Base-by-base conservation (phyloP, 2,329 filamentous ascomycete genomes). In the Pseudogymnoascus sp. region DNA sequence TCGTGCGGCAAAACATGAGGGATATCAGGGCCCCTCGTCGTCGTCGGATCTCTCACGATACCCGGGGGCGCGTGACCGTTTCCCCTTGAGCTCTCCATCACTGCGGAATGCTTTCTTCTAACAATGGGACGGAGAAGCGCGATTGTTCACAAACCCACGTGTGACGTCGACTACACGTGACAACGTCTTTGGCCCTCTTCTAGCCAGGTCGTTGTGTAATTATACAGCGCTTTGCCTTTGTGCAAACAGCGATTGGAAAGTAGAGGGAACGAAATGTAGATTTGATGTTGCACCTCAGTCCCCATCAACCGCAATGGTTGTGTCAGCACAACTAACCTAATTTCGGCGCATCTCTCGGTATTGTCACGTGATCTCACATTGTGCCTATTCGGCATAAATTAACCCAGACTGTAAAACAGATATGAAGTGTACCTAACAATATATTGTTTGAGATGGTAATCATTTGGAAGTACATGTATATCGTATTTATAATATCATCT, bases 1-100 rank as follows among this genome's bases (percentile, higher is more conserved):
- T 76, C 74, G 68, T 76, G 74, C 3, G 74, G 74, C 8, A 76
- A 64, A 31, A 73, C 70, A 24, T 68, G 65, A n/a, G 74, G 74
- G 12, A 75, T 75, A 60, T 72, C 70, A 1, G 28, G 46, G 4
- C 46, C 46, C 26, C 46, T 53, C 12, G n/a, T 26, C 6, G 69
- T 72, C 14, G 24, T 31, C 2, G 66, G 33, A 61, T 68, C 62
- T 22, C 65, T 63, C 46, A 68, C 16, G 7, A 70, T 68, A 3
- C 70, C 69, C 10, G 69, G 69, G 14, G 46, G n/a, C 3, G 7
- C 4, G n/a, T 31, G 14, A n/a, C 46, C 46, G 7, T 53, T 53
- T 31, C 46, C 46, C 46, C 12, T 53, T 31, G 26, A 11, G 46
- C 8, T 16, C 7, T n/a, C 46, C 46, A 53, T 53, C 26, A 12